These are phyloP conservation scores for Amanita pseudoporphyria DNA, from an alignment of 768 basidiomycete genomes.

Conservation along the genomic window DNA sequence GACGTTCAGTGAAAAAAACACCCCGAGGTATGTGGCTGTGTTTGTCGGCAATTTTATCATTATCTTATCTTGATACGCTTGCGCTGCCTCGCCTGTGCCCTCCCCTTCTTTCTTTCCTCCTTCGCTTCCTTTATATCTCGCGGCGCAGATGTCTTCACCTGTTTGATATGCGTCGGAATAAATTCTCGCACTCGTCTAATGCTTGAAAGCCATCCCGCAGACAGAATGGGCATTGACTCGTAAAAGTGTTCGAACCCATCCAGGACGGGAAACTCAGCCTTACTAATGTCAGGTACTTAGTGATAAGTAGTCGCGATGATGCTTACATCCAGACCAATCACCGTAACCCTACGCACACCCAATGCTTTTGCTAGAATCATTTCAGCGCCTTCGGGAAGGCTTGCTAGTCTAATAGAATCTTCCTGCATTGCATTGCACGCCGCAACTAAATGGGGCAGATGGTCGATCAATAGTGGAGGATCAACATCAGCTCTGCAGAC, in stretches of 20 bases:
- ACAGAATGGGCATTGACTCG: constrained; percentile 40
- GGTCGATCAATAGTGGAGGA: constrained; percentile 60
- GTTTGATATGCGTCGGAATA: constrained; percentile 74
- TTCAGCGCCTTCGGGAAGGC: constrained; percentile 64
- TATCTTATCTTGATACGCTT: constrained; percentile 7
- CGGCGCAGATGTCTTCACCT: constrained; percentile 67
- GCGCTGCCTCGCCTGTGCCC: constrained; percentile 14
- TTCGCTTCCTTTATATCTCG: constrained; percentile 71
- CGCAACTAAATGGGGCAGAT: constrained; percentile 71
- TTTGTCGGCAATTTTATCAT: not conserved
- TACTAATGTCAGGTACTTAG: constrained; percentile 11
- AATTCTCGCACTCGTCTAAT: constrained; percentile 21
- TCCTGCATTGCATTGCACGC: constrained; percentile 51
- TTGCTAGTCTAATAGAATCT: constrained; percentile 41
- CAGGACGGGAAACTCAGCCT: constrained; percentile 34
- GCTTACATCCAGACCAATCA: constrained; percentile 56
- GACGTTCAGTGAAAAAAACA: not conserved
- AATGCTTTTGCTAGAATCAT: constrained; percentile 43
- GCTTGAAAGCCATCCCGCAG: constrained; percentile 55
- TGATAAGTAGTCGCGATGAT: constrained; percentile 2
- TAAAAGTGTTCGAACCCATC: constrained; percentile 28
- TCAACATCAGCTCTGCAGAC: constrained; percentile 71
- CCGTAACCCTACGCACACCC: constrained; percentile 59
- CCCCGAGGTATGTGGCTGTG: not conserved
- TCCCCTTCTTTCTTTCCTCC: constrained; percentile 41